These are phyloP conservation scores for Wickerhamiella vanderwaltii DNA, from an alignment of 805 yeast genomes.

Conservation along the genomic window DNA sequence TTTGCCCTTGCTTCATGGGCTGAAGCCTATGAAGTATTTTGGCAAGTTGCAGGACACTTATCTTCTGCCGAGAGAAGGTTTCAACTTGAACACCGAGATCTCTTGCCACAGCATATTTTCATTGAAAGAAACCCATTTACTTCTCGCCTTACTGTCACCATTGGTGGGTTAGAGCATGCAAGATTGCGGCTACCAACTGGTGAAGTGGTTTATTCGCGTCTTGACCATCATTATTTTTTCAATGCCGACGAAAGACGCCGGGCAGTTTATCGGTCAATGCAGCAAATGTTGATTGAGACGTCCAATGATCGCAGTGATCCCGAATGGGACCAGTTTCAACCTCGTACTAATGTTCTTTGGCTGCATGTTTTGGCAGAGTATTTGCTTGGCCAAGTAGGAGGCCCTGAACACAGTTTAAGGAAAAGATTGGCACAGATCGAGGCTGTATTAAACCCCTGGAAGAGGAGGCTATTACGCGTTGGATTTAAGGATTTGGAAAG, in stretches of 20 bases:
- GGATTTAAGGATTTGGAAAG: conserved; percentile 2
- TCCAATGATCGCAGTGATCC: conserved; percentile 10
- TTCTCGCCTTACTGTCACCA: conserved; percentile 6
- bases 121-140: conserved; percentile 27
- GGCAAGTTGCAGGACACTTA: conserved; percentile 40
- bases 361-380: conserved; percentile 46
- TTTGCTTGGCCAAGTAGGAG: conserved; percentile 20
- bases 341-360: conserved; percentile 51
- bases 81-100: conserved; percentile 59
- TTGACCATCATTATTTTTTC: conserved; percentile 54
- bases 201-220: conserved; percentile 37
- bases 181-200: conserved; percentile 22
- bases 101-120: conserved; percentile 54
- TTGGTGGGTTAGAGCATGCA: conserved; percentile 31
- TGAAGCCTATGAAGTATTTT: conserved; percentile 37
- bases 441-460: background rate
- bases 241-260: conserved; percentile 46
- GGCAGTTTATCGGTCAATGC: conserved; percentile 49
- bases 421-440: conserved; percentile 9
- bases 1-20: conserved; percentile 30
- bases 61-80: conserved; percentile 40
- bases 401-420: conserved; percentile 6
- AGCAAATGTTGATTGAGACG: conserved; percentile 12
- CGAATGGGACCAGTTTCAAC: conserved; percentile 37
- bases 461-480: conserved; percentile 4